Conservation (phyloP, 192 early-diverging fungal species). For the Funneliformis geosporum region DNA sequence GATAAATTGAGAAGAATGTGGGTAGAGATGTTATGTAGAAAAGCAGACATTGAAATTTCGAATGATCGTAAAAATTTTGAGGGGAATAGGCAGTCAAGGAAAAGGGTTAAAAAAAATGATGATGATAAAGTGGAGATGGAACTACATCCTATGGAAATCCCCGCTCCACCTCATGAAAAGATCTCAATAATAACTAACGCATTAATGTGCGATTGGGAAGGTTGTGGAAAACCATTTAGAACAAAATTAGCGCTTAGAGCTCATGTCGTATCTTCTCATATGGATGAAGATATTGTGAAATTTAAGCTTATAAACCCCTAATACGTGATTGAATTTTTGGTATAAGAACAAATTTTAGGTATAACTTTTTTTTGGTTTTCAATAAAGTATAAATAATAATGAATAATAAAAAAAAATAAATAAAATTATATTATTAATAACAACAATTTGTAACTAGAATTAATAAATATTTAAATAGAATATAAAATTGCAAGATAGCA, state of each 20-base stretch:
- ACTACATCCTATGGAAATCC: not conserved
- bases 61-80: not conserved
- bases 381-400: too few relatives aligned
- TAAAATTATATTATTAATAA: too few relatives aligned
- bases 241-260: constrained; percentile 9
- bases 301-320: not conserved
- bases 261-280: not conserved
- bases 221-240: constrained; percentile 6
- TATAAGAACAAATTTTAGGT: too few relatives aligned
- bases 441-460: too few relatives aligned
- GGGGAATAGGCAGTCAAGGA: not conserved
- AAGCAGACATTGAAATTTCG: not conserved
- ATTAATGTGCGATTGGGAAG: not conserved
- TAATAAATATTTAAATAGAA: too few relatives aligned
- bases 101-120: not conserved
- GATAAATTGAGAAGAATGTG: not conserved
- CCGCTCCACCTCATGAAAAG: not conserved
- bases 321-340: too few relatives aligned
- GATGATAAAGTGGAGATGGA: not conserved
- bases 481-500: too few relatives aligned
- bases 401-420: too few relatives aligned
- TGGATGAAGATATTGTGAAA: not conserved
- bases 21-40: constrained; percentile 3
- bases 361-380: too few relatives aligned
- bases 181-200: not conserved